Evolutionary conservation across 2,329 filamentous ascomycete species (phyloP).

Genomic region (Fusarium sp.): DNA sequence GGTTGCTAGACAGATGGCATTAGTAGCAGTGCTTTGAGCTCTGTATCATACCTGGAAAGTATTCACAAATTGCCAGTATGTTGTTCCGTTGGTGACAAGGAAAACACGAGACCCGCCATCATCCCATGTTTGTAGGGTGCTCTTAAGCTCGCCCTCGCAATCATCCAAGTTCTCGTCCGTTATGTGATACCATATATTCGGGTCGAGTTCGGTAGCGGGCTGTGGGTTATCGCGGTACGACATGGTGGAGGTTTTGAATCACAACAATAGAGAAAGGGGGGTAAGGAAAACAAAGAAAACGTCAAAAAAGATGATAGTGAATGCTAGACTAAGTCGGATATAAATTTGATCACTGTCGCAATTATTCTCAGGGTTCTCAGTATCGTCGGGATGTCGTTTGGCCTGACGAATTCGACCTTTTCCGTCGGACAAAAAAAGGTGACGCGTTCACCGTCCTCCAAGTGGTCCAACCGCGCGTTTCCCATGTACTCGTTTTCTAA

Average conservation of each 20-base stretch:
- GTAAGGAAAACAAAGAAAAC: too few species aligned
- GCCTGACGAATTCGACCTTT: too few species aligned
- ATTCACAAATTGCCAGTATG: background rate
- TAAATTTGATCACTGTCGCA: too few species aligned
- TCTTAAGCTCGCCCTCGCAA: constrained; percentile 41
- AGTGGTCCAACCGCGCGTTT: too few species aligned
- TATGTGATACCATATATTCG: constrained; percentile 54
- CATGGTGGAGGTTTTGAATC: background rate
- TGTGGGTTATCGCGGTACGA: background rate
- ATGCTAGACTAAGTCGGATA: too few species aligned
- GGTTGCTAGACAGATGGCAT: constrained; percentile 50
- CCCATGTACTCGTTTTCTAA: too few species aligned
- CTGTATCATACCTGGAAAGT: background rate
- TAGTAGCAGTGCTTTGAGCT: background rate
- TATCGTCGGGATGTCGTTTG: too few species aligned
- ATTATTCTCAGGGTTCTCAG: too few species aligned
- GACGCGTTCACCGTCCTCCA: too few species aligned
- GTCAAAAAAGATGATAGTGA: too few species aligned
- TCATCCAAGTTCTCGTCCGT: constrained; percentile 54
- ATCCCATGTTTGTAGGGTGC: constrained; percentile 30
- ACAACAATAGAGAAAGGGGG: too few species aligned
- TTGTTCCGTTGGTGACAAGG: background rate
- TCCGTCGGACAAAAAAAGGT: too few species aligned
- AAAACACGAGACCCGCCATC: constrained; percentile 41
- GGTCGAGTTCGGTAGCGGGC: constrained; percentile 46